phyloP scores from a whole-genome alignment of 805 yeast species.

The Hanseniaspora thailandica region DNA sequence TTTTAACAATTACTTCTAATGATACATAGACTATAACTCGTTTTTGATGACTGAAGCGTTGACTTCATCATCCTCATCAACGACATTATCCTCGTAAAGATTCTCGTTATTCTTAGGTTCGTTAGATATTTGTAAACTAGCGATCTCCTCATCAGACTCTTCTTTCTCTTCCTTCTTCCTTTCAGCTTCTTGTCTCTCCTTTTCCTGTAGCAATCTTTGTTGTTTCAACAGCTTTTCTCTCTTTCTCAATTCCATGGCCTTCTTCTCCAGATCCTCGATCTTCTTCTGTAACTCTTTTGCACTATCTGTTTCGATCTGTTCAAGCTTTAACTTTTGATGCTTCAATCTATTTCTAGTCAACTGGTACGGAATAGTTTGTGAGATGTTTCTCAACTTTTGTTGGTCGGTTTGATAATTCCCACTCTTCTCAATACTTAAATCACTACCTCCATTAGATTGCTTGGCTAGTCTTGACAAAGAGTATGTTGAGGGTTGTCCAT shows the following conservation, averaged over 20 bases:
- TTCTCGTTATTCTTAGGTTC: not conserved
- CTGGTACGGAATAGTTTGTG: conserved; percentile 78
- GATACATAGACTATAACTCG: not conserved
- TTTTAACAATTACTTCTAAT: no score
- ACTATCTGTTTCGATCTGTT: conserved; percentile 65
- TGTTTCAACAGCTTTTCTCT: conserved; percentile 43
- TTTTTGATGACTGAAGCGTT: conserved; percentile 8
- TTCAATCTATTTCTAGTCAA: conserved; percentile 63
- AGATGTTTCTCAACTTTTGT: conserved; percentile 58
- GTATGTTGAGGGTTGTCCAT: conserved; percentile 15
- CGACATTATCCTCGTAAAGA: not conserved
- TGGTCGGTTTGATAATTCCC: conserved; percentile 22
- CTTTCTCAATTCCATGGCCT: conserved; percentile 58
- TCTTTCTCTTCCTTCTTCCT: no score
- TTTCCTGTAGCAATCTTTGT: conserved; percentile 12
- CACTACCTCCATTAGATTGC: not conserved
- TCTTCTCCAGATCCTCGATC: conserved; percentile 65
- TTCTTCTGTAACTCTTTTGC: conserved; percentile 61
- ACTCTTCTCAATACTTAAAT: not conserved
- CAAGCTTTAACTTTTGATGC: conserved; percentile 66
- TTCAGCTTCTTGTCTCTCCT: not conserved
- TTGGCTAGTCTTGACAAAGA: conserved; percentile 11
- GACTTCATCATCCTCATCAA: not conserved
- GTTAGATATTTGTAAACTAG: not conserved
- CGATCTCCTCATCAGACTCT: not conserved